phyloP scores from a whole-genome alignment of 192 early-diverging fungal genomes.

The Anaeromyces robustus region DNA sequence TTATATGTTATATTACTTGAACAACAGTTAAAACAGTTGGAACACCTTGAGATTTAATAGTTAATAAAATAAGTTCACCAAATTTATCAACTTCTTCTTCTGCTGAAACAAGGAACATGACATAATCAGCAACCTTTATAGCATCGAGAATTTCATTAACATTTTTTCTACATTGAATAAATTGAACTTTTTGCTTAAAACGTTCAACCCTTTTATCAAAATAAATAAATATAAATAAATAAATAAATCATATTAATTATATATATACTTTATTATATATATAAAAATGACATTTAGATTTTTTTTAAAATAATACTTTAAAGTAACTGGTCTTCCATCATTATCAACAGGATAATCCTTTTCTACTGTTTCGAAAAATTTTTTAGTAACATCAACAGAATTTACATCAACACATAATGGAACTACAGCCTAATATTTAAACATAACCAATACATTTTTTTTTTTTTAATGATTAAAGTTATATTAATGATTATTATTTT shows the following conservation, averaged over 20 bases:
- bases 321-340: slow-evolving; percentile 3
- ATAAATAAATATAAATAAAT: slow-evolving; percentile 4
- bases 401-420: slow-evolving; percentile 71
- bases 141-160: slow-evolving; percentile 76
- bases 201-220: slow-evolving; percentile 39
- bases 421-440: slow-evolving; percentile 42
- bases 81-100: slow-evolving; percentile 83
- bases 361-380: slow-evolving; percentile 29
- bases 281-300: too few species aligned
- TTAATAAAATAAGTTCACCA: slow-evolving; percentile 66
- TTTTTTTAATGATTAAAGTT: too few species aligned
- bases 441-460: background rate
- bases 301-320: slow-evolving; percentile 14
- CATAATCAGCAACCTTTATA: slow-evolving; percentile 81
- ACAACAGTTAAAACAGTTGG: slow-evolving; percentile 55
- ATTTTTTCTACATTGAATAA: slow-evolving; percentile 61
- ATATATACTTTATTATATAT: too few species aligned
- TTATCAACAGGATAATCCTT: slow-evolving; percentile 16
- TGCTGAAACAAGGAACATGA: slow-evolving; percentile 74
- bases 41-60: slow-evolving; percentile 80
- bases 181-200: slow-evolving; percentile 82
- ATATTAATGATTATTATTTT: too few species aligned
- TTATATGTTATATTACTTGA: slow-evolving; percentile 22
- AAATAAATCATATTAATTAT: too few species aligned
- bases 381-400: slow-evolving; percentile 20